Base-by-base conservation (phyloP, 768 basidiomycete genomes). In the Phaffia tasmanica region DNA sequence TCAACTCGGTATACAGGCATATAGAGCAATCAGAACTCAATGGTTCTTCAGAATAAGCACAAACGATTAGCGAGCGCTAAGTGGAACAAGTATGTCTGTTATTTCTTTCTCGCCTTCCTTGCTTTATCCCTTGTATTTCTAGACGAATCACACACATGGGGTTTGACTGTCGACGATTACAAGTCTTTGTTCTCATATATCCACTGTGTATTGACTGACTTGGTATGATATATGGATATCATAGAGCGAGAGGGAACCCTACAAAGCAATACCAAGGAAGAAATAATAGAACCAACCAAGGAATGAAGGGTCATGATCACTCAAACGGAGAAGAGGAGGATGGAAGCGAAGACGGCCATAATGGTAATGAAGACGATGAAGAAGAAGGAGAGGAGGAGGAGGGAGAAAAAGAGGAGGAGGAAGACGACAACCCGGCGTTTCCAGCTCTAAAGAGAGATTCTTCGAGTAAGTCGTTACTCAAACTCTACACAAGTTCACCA, bases 31-130 rank as follows among this genome's bases (percentile, higher is more conserved):
- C 35, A 4, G 35, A 42, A 4, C 4, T 11, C 4, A 42, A 61
- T 61, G 59, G 59, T 61, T 49, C 59, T 61, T n/a, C 59, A 61
- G 59, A 61, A 61, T 23, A 61, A 61, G 46, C 59, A 61, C 46
- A 61, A 61, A 49, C 46, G 50, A 27, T 49, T 61, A 3, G 59
- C 59, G 7, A 48, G 46, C 59, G 16, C 19, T 18, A 35, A 49
- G 3, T 61, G 59, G 59, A 61, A 61, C 59, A 61, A 49, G 59
- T 60, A 21, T 21, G 57, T 58, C 29, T 42, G 35, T 5, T 11
- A 11, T 42, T 42, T 42, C 11, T 11, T 11, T 42, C 11, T 42
- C 35, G 4, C 35, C 11, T 42, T 42, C 35, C 11, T 11, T 42
- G 4, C 35, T 42, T 42, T 42, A 42, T 42, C 35, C 35, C 35